These are phyloP conservation scores for Cruciata laevipes DNA, from an alignment of 257 asterid species.

Conservation along the genomic window DNA sequence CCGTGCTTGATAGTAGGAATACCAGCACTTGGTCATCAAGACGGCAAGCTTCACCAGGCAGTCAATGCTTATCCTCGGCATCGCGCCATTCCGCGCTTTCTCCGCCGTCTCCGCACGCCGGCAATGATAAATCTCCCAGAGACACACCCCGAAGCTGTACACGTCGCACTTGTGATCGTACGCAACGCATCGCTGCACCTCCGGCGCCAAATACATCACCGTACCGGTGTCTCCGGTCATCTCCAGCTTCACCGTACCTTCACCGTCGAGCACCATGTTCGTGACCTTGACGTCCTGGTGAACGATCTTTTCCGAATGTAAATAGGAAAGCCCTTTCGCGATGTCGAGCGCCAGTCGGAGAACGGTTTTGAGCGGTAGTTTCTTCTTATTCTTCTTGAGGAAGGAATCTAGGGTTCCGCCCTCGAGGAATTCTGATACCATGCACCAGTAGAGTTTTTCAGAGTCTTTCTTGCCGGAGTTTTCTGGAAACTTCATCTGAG, in stretches of 20 bases:
- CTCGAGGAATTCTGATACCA: slow-evolving; percentile 21
- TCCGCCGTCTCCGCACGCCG: neutral
- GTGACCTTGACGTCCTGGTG: slow-evolving; percentile 24
- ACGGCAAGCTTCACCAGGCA: slow-evolving; percentile 17
- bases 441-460: neutral
- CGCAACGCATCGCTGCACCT: slow-evolving; percentile 2
- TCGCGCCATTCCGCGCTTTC: no score
- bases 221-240: slow-evolving; percentile 18
- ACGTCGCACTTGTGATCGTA: slow-evolving; percentile 29
- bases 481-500: neutral
- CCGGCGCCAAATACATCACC: slow-evolving; percentile 30
- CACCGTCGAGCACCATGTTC: slow-evolving; percentile 15
- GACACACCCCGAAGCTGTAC: slow-evolving; percentile 25
- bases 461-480: no score
- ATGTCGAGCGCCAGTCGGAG: slow-evolving; percentile 19
- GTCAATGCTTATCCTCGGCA: slow-evolving; percentile 10
- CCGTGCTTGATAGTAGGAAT: slow-evolving; percentile 13
- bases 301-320: slow-evolving; percentile 23
- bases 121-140: slow-evolving; percentile 24
- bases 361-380: slow-evolving; percentile 6
- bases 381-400: neutral
- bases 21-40: slow-evolving; percentile 24
- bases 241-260: slow-evolving; percentile 12
- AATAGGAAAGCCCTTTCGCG: slow-evolving; percentile 26
- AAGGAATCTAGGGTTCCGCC: slow-evolving; percentile 18